These are phyloP conservation scores for Astrothelium macrocarpum DNA, from an alignment of 495 filamentous ascomycete species.

Conservation along the genomic window DNA sequence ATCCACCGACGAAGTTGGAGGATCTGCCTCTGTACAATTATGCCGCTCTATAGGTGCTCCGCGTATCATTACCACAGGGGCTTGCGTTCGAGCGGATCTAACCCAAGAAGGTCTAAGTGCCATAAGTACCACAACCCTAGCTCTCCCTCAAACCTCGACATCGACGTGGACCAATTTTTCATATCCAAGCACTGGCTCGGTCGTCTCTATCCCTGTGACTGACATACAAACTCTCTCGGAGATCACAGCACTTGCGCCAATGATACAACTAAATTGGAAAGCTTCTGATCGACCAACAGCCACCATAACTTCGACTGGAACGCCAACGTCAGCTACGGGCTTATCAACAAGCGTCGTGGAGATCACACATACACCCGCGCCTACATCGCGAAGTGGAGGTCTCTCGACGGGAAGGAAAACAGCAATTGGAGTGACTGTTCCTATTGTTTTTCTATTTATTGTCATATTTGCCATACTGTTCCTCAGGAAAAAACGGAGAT, in stretches of 20 bases:
- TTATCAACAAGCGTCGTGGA: not conserved
- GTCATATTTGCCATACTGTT: not conserved
- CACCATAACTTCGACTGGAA: not conserved
- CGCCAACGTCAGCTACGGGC: not conserved
- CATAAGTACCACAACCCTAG: not conserved
- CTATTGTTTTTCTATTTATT: not conserved
- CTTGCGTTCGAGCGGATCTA: not conserved
- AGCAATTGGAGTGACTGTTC: not conserved
- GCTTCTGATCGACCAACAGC: not conserved
- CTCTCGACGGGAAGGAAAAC: not conserved
- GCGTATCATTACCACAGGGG: not conserved
- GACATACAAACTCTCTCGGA: not conserved
- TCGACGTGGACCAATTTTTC: not conserved
- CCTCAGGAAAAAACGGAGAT: not conserved
- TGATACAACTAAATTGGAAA: slow-evolving; percentile 6
- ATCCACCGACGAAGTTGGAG: not conserved
- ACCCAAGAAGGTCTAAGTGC: not conserved
- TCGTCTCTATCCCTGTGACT: not conserved
- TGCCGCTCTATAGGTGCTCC: not conserved
- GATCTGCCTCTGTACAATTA: not conserved
- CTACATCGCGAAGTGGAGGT: not conserved
- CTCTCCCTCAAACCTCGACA: not conserved
- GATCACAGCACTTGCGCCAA: not conserved
- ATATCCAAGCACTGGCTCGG: not conserved
- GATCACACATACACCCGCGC: not conserved